A percentile compares a stretch with the other conserved stretches of the same genome.
These are phyloP conservation scores for Suhomyces coccinellae DNA, from an alignment of 1,139 yeast species.

Conservation along the genomic window DNA sequence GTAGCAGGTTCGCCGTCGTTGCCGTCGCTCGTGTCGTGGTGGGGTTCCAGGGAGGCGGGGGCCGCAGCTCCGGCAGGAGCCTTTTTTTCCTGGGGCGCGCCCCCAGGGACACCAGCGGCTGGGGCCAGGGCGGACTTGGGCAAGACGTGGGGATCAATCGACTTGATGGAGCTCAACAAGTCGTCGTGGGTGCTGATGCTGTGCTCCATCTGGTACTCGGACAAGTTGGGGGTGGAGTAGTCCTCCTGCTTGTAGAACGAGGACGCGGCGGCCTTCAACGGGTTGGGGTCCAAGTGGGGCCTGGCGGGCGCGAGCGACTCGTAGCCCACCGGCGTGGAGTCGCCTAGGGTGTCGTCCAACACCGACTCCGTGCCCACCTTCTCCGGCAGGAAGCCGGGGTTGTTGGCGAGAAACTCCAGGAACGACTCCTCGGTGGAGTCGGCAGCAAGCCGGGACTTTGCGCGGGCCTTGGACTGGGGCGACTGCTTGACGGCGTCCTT, in stretches of 20 bases:
- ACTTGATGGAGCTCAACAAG: slow-evolving; percentile 36
- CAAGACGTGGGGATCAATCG: slow-evolving; percentile 42
- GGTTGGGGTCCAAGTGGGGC: slow-evolving; percentile 6
- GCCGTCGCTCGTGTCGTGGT: too few species aligned
- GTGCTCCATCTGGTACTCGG: slow-evolving; percentile 47
- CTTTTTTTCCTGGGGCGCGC: not conserved
- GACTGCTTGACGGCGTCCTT: slow-evolving; percentile 1
- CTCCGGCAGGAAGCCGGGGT: slow-evolving; percentile 13
- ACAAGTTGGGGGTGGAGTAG: slow-evolving; percentile 49
- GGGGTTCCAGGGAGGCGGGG: too few species aligned
- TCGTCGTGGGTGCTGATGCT: slow-evolving; percentile 41
- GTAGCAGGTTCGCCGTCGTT: not conserved
- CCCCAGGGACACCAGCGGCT: not conserved
- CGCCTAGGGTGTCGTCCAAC: slow-evolving; percentile 6
- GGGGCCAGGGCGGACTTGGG: slow-evolving; percentile 20
- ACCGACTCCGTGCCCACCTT: slow-evolving; percentile 11
- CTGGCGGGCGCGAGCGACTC: slow-evolving; percentile 2
- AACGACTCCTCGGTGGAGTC: slow-evolving; percentile 11
- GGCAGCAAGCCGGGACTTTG: not conserved
- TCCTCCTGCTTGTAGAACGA: slow-evolving; percentile 27
- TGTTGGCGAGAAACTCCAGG: slow-evolving; percentile 12
- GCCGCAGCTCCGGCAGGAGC: not conserved
- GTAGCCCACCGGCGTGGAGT: slow-evolving; percentile 4
- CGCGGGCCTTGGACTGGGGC: slow-evolving; percentile 3
- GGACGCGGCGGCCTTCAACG: slow-evolving; percentile 7